Base-by-base conservation (phyloP, 2,329 filamentous ascomycete genomes). In the Fusarium guadeloupense region DNA sequence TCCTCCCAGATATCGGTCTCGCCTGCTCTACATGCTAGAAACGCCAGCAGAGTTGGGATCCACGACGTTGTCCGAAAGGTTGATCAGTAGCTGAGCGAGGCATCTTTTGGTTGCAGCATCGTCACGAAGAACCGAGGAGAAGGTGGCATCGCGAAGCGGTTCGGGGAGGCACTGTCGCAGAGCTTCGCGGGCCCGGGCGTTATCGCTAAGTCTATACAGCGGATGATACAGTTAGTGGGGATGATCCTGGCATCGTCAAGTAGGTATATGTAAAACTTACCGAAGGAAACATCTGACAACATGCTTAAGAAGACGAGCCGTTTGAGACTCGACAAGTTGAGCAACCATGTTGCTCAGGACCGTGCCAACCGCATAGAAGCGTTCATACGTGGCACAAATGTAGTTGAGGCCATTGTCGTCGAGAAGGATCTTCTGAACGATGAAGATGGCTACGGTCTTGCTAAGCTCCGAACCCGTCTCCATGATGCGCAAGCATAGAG, bases 391-490 rank as follows among this genome's bases (percentile, higher is more conserved):
- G 64, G 96, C 94, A 78, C 95, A 99, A 55, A 99, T 99, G 77
- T 99, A 99, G 72, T 95, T 95, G 61, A 99, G 84, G 5, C 95
- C 95, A 70, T 96, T 94, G 71, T 99, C 95, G 73, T 99, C 95
- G 4, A 99, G 85, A 46, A 99, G 80, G 21, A 99, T 99, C 83
- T 99, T 99, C 78, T 99, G 95, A 16, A 99, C 95, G 70, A 99
- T 99, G 81, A 99, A 99, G 71, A 99, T 99, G 54, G 95, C 95
- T 13, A 99, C 95, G 1, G 95, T 99, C 82, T 99, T 99, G 82
- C 93, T 97, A 58, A 99, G 85, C 78, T 99, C 95, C 1, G 93
- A 97, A 43, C 95, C 95, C 0, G 95, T 99, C 81, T 99, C 95
- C 95, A 99, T 99, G 72, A 99, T 99, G 59, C 95, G 89, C 38